Percentiles rank a stretch among this genome's conserved stretches.
phyloP scores from a whole-genome alignment of 2,329 filamentous ascomycete genomes.

The Cordyceps farinosa region DNA sequence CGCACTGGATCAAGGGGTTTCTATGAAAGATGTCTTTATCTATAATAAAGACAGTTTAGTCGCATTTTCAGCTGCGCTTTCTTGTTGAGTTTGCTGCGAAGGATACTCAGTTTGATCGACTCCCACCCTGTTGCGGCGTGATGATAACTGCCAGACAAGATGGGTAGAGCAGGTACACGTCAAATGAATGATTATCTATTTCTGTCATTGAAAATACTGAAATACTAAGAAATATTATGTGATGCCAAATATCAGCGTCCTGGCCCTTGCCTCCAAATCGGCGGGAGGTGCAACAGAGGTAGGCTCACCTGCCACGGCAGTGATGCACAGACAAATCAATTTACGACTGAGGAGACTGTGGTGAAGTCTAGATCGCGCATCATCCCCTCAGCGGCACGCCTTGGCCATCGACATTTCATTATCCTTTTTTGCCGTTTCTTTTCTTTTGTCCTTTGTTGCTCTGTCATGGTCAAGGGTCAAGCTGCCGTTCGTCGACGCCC shows the following conservation, averaged over 20 bases:
- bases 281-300: not conserved
- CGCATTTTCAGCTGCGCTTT: too few species aligned
- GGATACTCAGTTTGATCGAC: too few species aligned
- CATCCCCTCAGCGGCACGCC: constrained; percentile 4
- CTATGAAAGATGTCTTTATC: too few species aligned
- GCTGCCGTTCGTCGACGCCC: not conserved
- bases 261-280: not conserved
- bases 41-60: too few species aligned
- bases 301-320: not conserved
- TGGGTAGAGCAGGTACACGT: too few species aligned
- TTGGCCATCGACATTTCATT: constrained; percentile 5
- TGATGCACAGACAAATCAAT: not conserved
- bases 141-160: too few species aligned
- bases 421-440: not conserved
- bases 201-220: not conserved
- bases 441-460: not conserved
- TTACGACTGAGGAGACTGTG: not conserved
- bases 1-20: too few species aligned
- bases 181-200: too few species aligned
- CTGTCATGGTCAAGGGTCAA: constrained; percentile 1
- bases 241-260: too few species aligned
- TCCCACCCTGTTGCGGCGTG: too few species aligned
- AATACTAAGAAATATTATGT: not conserved
- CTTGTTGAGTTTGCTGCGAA: too few species aligned
- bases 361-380: not conserved